Base-by-base conservation (phyloP, 192 early-diverging fungal species). In the Phycomyces nitens region DNA sequence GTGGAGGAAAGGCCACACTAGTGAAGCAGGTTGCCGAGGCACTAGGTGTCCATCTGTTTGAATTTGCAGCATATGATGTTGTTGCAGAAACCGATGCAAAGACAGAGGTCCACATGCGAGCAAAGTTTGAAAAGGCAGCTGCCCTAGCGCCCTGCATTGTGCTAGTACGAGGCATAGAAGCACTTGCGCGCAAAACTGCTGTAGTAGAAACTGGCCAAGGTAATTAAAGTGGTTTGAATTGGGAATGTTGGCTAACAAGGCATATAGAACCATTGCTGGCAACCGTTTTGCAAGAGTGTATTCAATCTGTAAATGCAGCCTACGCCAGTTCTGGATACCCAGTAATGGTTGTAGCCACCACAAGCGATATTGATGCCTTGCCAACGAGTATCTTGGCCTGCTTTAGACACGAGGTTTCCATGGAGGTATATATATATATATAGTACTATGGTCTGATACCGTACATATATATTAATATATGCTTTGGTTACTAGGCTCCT, bases 91-190 rank as follows among this genome's bases (percentile, higher is more conserved):
- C 88, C 0, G 90, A 92, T 55, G 86, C 88, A 22, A 90, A 90
- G 60, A 92, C 90, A 0, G 89, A 91, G 42, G 82, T 83, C 16
- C 80, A 82, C 22, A 75, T 98, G 50, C 80, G 88, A 8, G 72
- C 86, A 15, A 87, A 88, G 64, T 89, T 91, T 68, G 83, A 94
- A 27, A 91, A 92, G 51, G 92, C 91, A 0, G 69, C 75, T 14
- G 84, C 81, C 0, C 90, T 86, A 58, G 82, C 87, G 5, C 96
- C 96, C 5, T 94, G 92, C 56, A 70, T 96, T n/a, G 68, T 96
- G 4, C 73, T 96, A n/a, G 56, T 98, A 18, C 74, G 85, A 20
- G 75, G 88, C 56, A 74, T 98, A 14, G 94, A 96, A 27, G 92
- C 87, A 2, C 72, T 98, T 14, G 84, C 82, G 9, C 78, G 77